Percentiles rank a stretch among this genome's conserved stretches.
Evolutionary conservation across 1,284 basidiomycete genomes (phyloP).

Genomic region (Ganoderma boninense): DNA sequence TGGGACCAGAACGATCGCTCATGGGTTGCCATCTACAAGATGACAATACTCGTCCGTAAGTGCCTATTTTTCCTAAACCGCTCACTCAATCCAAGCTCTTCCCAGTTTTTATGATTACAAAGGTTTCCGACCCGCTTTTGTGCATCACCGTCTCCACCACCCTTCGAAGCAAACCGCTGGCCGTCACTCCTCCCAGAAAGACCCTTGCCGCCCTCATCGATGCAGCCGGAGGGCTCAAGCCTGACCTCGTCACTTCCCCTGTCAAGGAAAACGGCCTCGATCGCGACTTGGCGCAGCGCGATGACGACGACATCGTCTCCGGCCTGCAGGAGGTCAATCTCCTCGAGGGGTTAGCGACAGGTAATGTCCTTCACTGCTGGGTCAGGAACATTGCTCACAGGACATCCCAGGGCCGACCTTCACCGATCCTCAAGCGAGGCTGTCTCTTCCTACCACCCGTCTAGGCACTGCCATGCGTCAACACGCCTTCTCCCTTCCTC

Average conservation of each 20-base stretch:
- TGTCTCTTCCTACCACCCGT: conserved; percentile 69
- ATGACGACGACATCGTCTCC: conserved; percentile 48
- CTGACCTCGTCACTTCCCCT: conserved; percentile 31
- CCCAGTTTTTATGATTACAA: conserved; percentile 77
- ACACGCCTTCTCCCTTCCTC: conserved; percentile 68
- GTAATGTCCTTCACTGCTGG: conserved; percentile 41
- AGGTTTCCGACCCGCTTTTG: conserved; percentile 75
- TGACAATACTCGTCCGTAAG: conserved; percentile 81
- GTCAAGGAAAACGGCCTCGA: conserved; percentile 21
- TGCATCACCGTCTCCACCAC: conserved; percentile 85
- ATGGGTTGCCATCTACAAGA: conserved; percentile 82
- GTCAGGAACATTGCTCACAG: neutral
- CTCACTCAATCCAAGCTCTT: neutral
- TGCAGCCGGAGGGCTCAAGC: conserved; percentile 44
- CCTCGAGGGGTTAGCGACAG: conserved; percentile 67
- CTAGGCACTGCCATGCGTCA: conserved; percentile 69
- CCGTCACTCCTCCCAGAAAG: conserved; percentile 58
- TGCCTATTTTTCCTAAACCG: conserved; percentile 20
- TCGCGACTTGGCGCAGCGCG: conserved; percentile 31
- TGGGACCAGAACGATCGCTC: conserved; percentile 63
- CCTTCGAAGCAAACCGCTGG: conserved; percentile 74
- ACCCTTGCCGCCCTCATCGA: conserved; percentile 57
- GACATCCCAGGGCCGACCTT: conserved; percentile 55
- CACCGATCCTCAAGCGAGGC: conserved; percentile 42
- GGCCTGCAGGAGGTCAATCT: conserved; percentile 85